phyloP scores from a whole-genome alignment of 306 rosid species.

The Pachyrhizus erosus region DNA sequence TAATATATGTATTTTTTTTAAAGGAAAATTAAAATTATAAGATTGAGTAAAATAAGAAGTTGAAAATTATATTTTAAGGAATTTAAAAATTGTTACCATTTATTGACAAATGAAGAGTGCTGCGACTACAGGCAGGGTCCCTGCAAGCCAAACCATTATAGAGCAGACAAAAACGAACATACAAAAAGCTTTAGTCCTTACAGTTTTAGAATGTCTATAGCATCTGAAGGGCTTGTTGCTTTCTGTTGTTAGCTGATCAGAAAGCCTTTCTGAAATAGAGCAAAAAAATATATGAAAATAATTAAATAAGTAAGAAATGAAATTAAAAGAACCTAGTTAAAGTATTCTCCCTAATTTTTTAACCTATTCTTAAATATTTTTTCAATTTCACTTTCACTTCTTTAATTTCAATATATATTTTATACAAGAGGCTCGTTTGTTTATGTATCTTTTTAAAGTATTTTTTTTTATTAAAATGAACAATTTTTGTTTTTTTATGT shows the following conservation, averaged over 20 bases:
- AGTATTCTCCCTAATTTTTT: not conserved
- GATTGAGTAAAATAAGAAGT: no score
- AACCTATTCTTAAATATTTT: no score
- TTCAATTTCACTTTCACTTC: no score
- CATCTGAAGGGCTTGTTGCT: not conserved
- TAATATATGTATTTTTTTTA: no score
- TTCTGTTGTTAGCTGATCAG: not conserved
- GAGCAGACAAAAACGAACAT: constrained; percentile 32
- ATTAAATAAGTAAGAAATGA: not conserved
- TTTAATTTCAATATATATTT: no score
- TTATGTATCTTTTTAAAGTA: no score
- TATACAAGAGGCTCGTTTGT: no score
- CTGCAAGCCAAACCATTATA: constrained; percentile 32
- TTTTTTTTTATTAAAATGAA: no score
- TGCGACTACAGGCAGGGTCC: constrained; percentile 4
- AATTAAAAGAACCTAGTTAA: not conserved
- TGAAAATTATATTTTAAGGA: no score
- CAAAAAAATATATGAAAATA: no score
- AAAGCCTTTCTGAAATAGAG: not conserved
- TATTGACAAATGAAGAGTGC: constrained; percentile 24
- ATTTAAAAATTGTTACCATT: not conserved
- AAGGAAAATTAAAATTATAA: no score
- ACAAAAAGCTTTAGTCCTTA: constrained; percentile 32
- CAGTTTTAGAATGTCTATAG: not conserved
- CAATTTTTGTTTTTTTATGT: no score